phyloP scores from a whole-genome alignment of 2,329 filamentous ascomycete species.

The Talaromyces marneffei region DNA sequence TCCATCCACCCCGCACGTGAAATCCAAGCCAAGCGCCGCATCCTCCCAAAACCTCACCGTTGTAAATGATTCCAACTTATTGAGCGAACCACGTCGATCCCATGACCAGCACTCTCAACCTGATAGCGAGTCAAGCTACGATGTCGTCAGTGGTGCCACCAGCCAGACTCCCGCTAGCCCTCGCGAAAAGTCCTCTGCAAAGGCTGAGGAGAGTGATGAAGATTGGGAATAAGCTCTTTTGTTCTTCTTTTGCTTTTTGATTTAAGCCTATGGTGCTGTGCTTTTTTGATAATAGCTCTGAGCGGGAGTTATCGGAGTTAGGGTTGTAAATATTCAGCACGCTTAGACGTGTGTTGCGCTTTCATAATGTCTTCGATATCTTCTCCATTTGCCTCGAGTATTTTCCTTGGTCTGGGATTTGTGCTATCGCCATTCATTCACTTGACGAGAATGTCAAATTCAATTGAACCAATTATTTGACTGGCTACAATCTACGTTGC shows the following conservation, averaged over 20 bases:
- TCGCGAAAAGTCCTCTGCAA: conserved; percentile 41
- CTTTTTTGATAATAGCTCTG: not conserved
- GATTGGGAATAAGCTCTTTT: conserved; percentile 64
- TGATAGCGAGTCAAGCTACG: conserved; percentile 93
- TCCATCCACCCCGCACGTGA: conserved; percentile 39
- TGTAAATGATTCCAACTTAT: conserved; percentile 45
- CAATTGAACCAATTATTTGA: too few species aligned
- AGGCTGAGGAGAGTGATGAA: conserved; percentile 59
- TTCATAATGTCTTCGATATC: not conserved
- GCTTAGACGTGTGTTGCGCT: not conserved
- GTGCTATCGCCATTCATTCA: too few species aligned
- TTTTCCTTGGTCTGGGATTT: not conserved
- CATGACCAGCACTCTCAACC: conserved; percentile 86
- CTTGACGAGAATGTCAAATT: not conserved
- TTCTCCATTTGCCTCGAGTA: not conserved
- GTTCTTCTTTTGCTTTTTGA: not conserved
- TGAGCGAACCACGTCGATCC: conserved; percentile 61
- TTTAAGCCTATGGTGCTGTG: not conserved
- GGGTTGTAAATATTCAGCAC: not conserved
- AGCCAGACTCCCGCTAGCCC: conserved; percentile 70
- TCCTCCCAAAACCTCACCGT: conserved; percentile 27
- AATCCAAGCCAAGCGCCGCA: conserved; percentile 32
- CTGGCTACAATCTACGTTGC: not conserved
- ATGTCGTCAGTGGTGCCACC: conserved; percentile 75
- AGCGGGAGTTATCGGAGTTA: conserved; percentile 11